Evolutionary conservation across 306 rosid genomes (phyloP).

Genomic region (Acacia melanoxylon): DNA sequence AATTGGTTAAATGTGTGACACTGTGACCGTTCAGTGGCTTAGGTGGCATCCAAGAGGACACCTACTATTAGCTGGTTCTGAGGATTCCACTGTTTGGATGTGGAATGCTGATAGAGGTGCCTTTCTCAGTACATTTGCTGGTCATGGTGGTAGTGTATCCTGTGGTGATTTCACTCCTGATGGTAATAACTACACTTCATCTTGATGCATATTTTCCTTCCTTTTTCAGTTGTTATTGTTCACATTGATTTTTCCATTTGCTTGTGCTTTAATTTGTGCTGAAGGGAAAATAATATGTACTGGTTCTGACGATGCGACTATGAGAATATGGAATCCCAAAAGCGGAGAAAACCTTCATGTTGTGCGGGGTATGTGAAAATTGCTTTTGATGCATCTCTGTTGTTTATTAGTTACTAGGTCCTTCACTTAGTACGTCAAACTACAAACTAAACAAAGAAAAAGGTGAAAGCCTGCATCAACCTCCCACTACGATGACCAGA

Average conservation of each 20-base stretch:
- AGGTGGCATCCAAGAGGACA: constrained; percentile 94
- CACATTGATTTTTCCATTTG: neutral
- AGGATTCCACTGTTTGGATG: constrained; percentile 83
- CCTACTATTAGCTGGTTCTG: constrained; percentile 82
- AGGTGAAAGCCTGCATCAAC: neutral
- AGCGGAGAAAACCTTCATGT: constrained; percentile 78
- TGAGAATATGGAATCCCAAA: constrained; percentile 93
- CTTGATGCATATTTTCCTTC: constrained; percentile 19
- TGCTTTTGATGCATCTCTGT: neutral
- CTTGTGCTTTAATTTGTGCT: constrained; percentile 34
- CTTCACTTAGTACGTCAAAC: neutral
- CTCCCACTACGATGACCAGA: neutral
- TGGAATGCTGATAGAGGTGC: constrained; percentile 75
- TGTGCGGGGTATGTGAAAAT: constrained; percentile 60
- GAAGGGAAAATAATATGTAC: constrained; percentile 84
- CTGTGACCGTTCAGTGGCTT: constrained; percentile 72
- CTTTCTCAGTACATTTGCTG: constrained; percentile 62
- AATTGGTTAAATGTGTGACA: constrained; percentile 27
- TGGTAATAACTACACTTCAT: constrained; percentile 56
- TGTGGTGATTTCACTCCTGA: constrained; percentile 97
- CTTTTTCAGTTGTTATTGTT: neutral
- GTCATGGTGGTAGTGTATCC: constrained; percentile 78
- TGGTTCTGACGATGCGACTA: constrained; percentile 86
- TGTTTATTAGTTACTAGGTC: constrained; percentile 14
- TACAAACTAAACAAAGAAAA: neutral